Conservation (phyloP, 768 basidiomycete genomes). For the Leccinum subtestaceum region DNA sequence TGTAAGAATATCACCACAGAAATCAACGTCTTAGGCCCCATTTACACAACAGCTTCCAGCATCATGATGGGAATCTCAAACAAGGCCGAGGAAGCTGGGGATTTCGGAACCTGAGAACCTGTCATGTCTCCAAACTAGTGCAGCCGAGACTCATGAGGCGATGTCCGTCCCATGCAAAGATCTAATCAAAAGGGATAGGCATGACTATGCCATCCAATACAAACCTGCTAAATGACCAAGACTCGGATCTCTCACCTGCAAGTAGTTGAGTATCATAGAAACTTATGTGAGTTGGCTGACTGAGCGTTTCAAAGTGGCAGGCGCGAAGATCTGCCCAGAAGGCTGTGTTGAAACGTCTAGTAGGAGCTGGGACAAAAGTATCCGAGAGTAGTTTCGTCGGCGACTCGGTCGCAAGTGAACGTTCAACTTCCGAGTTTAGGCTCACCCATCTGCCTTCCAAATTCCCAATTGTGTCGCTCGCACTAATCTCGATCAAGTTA, state of each 20-base stretch:
- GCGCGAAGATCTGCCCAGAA: background rate
- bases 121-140: background rate
- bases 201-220: background rate
- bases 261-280: background rate
- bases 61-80: background rate
- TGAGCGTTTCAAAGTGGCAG: background rate
- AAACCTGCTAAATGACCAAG: background rate
- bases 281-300: background rate
- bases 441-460: no score
- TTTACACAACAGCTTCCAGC: background rate
- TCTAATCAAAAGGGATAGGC: background rate
- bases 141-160: background rate
- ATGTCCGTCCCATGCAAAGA: background rate
- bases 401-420: no score
- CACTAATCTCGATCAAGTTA: no score
- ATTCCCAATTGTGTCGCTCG: no score
- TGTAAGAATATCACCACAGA: background rate
- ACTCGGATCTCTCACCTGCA: background rate
- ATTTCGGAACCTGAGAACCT: background rate
- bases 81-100: background rate
- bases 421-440: no score
- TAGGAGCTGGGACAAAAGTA: no score
- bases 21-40: background rate
- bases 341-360: background rate
- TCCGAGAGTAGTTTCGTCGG: no score